Evolutionary conservation across 371 early-diverging fungal genomes (phyloP), one percentile per base, ranked within the genome.

Genomic region (Sporodiniella umbellata): DNA sequence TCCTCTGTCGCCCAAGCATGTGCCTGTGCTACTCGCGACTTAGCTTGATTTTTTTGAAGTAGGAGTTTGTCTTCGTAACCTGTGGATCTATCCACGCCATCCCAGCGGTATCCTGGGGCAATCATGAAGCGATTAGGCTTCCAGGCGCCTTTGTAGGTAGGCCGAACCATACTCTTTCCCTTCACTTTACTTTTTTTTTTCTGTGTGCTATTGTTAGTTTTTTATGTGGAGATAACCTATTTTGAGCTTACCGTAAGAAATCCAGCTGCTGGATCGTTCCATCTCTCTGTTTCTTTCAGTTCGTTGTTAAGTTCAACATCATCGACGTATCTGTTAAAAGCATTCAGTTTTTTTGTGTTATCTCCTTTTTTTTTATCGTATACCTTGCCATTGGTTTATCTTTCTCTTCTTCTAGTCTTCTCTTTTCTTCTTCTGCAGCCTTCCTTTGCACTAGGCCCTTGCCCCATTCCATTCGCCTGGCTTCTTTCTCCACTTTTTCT

Each of bases 1-100:
- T 86, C 87, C 54, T 86, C 87, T 12, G 78, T 78, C 11, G 80
- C 75, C 84, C 84, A 84, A 48, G 77, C 76, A 60, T 84, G 80
- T 11, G 84, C 85, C 52, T 81, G 79, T 24, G 57, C 66, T 19
- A 68, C 74, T 43, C 61, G 54, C 33, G 78, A 66, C 48, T 75
- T 77, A 39, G 66, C 54, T 33, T 72, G 62, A 44, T 84, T 80
- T 35, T 69, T 56, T 14, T 72, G 76, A 45, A 78, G 48, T 42
- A 84, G 69, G 30, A 75, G 74, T 22, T 75, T 66, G 51, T 75
- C 81, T 67, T 94, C 95, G 56, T 86, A 94, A 18, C 92, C 92
- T 60, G 86, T 94, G 11, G 89, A 88, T 12, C 95, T 79, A 65
- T 94, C 93, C 24, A 92, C 87, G 4, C 95, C 95, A 79, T 94